A percentile compares a stretch with the other conserved stretches of the same genome.
Conservation (phyloP, 345 rosid genomes). For the Trapa incisa region DNA sequence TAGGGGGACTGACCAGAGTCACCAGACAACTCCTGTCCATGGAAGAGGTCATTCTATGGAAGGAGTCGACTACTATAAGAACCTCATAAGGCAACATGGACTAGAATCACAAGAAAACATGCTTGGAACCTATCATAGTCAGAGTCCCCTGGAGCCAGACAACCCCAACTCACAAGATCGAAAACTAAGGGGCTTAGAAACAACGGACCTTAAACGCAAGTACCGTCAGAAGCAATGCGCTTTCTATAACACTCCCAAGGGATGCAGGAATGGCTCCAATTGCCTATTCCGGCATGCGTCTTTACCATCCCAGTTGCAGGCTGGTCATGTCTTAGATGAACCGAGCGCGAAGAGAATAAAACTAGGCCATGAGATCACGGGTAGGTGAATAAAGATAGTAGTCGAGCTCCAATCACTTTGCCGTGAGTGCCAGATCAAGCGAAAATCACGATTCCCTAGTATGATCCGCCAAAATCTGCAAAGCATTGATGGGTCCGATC, state of each 20-base stretch:
- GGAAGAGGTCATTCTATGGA: conserved; percentile 16
- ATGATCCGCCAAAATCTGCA: too few relatives aligned
- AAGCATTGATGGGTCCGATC: too few relatives aligned
- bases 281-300: conserved; percentile 36
- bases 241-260: conserved; percentile 28
- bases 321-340: conserved; percentile 11
- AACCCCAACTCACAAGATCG: conserved; percentile 7
- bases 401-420: too few relatives aligned
- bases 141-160: conserved; percentile 1
- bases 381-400: conserved; percentile 4
- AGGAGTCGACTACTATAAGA: conserved; percentile 40
- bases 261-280: conserved; percentile 37
- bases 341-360: conserved; percentile 39
- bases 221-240: conserved; percentile 29
- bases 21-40: background rate
- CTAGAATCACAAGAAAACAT: conserved; percentile 18
- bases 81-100: conserved; percentile 62
- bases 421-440: too few relatives aligned
- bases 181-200: conserved; percentile 14
- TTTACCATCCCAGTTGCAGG: conserved; percentile 12
- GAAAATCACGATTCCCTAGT: too few relatives aligned
- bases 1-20: background rate
- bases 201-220: conserved; percentile 14
- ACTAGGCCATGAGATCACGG: conserved; percentile 15
- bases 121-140: conserved; percentile 5